Conservation (phyloP, 768 basidiomycete species). For the Cyathus striatus region DNA sequence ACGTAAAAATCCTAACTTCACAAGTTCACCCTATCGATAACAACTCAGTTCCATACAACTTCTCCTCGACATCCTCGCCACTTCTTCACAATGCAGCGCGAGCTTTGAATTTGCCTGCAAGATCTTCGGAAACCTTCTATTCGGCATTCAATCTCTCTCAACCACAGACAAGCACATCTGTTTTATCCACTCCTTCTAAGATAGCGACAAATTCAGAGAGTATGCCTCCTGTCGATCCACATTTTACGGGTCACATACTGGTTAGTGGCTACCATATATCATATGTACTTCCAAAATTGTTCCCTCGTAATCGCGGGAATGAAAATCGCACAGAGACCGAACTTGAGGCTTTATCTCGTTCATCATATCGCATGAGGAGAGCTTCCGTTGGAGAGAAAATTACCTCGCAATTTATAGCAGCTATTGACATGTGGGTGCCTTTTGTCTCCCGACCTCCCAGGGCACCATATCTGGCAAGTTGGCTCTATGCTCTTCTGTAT, state of each 20-base stretch:
- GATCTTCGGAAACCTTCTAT: slow-evolving; percentile 55
- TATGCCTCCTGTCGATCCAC: slow-evolving; percentile 49
- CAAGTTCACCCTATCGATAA: slow-evolving; percentile 74
- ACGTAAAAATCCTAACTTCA: slow-evolving; percentile 66
- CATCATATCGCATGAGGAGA: slow-evolving; percentile 36
- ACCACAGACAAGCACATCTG: slow-evolving; percentile 21
- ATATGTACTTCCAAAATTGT: slow-evolving; percentile 68
- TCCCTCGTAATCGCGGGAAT: slow-evolving; percentile 27
- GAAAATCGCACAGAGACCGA: slow-evolving; percentile 21
- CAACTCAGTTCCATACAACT: slow-evolving; percentile 70
- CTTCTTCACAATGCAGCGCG: slow-evolving; percentile 65
- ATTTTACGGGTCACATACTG: slow-evolving; percentile 70
- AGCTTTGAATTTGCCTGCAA: slow-evolving; percentile 60
- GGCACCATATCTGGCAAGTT: slow-evolving; percentile 67
- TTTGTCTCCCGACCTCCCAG: slow-evolving; percentile 62
- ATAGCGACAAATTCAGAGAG: slow-evolving; percentile 26
- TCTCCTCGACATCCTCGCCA: slow-evolving; percentile 58
- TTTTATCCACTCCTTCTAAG: slow-evolving; percentile 26
- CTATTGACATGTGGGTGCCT: slow-evolving; percentile 72
- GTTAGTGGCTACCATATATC: slow-evolving; percentile 75
- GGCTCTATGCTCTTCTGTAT: background rate
- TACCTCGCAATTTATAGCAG: slow-evolving; percentile 73
- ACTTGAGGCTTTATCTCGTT: slow-evolving; percentile 15
- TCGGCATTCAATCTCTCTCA: slow-evolving; percentile 44
- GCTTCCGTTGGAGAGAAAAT: slow-evolving; percentile 56